Percentiles rank a stretch among this genome's conserved stretches.
phyloP scores from a whole-genome alignment of 1,284 basidiomycete genomes.

The Wallemia hederae region DNA sequence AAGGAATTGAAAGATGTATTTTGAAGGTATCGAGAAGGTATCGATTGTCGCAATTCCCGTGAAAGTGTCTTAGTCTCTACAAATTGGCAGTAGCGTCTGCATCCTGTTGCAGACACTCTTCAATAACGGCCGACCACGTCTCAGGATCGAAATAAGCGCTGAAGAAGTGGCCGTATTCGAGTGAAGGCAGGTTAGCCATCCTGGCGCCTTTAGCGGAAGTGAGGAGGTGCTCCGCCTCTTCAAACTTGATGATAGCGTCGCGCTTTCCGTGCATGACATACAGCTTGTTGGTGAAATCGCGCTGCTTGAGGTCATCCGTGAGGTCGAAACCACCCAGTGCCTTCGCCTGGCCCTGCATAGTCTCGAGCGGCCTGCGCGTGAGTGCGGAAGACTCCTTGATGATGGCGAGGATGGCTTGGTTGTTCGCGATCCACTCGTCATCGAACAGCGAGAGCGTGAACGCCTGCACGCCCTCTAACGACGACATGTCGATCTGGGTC shows the following conservation, averaged over 20 bases:
- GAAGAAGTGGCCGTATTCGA: neutral
- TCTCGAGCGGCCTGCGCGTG: neutral
- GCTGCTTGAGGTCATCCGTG: neutral
- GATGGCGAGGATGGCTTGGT: neutral
- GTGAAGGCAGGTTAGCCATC: neutral
- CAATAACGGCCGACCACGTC: neutral
- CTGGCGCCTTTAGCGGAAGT: neutral
- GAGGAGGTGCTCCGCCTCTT: neutral
- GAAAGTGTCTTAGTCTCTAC: neutral
- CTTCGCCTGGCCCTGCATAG: neutral
- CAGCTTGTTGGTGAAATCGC: neutral
- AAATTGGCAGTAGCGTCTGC: neutral
- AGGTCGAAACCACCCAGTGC: neutral
- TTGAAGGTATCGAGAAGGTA: neutral
- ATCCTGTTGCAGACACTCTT: neutral
- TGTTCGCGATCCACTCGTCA: neutral
- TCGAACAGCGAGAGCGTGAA: neutral
- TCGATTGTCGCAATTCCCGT: neutral
- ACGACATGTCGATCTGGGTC: neutral
- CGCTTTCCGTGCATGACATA: neutral
- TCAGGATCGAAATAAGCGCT: neutral
- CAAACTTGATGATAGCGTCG: neutral
- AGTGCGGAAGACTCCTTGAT: neutral
- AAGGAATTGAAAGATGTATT: too few species aligned
- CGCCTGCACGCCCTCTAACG: neutral